phyloP scores from a whole-genome alignment of 805 yeast species.

The Saturnispora sekii region DNA sequence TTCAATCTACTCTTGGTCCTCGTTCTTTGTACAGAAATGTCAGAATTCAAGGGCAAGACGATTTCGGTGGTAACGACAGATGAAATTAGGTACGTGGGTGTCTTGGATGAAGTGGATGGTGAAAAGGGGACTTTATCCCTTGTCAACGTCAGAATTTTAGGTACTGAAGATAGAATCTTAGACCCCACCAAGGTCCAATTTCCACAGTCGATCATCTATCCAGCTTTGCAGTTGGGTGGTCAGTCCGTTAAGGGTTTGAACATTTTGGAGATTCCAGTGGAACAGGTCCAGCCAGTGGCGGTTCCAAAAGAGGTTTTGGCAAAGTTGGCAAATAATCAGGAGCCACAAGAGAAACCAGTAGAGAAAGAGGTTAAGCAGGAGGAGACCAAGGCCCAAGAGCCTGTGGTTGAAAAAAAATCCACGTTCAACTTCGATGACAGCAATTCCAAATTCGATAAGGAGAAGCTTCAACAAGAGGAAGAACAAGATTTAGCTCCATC shows the following conservation, averaged over 20 bases:
- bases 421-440: constrained; percentile 12
- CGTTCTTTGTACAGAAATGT: constrained; percentile 39
- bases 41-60: constrained; percentile 86
- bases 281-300: constrained; percentile 49
- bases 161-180: constrained; percentile 81
- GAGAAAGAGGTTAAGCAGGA: constrained; percentile 7
- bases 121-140: constrained; percentile 85
- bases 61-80: constrained; percentile 71
- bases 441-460: constrained; percentile 8
- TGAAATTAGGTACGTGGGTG: constrained; percentile 82
- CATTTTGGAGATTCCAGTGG: constrained; percentile 65
- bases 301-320: constrained; percentile 21
- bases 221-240: constrained; percentile 78
- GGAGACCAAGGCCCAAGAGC: constrained; percentile 7
- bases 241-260: constrained; percentile 84
- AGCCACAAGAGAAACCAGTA: constrained; percentile 7
- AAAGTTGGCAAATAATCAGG: neutral
- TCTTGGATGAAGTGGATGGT: constrained; percentile 79
- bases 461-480: neutral
- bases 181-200: constrained; percentile 69
- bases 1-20: neutral
- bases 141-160: constrained; percentile 68
- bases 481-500: constrained; percentile 32
- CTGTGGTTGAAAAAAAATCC: no score
- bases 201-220: constrained; percentile 55